Evolutionary conservation across 176 grass and related monocot species (phyloP), one percentile per base, ranked within the genome.

Genomic region (Luzula sylvatica): DNA sequence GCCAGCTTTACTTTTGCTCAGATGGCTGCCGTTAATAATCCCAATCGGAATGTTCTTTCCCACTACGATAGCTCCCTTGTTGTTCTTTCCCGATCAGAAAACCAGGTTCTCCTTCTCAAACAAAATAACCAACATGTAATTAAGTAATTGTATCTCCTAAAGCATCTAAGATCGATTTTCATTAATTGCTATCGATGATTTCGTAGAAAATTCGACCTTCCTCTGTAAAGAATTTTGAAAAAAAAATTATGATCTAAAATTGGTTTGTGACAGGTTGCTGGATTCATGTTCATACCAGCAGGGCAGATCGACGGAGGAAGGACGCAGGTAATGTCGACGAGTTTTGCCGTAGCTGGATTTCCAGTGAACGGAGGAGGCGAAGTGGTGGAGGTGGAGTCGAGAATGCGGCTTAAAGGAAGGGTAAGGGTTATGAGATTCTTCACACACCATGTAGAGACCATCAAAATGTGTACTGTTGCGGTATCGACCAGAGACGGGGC

Each of bases 51-150:
- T 20, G 66, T 77, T 25, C 72, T 94, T 45, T 71, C 79, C 43
- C 88, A 94, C 69, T 94, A 80, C 56, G 88, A 94, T 72, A 87
- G 88, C 75, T 83, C 78, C 1, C 83, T 94, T 63, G 75, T 71
- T 67, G 71, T 94, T 74, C 82, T 70, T 54, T 94, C 75, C 58
- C 26, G 59, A 12, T 39, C 66, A 28, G 42, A 56, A 23, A 69
- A 69, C 15, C 66, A 69, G 50, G 66, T 69, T 35, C 30, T 9
- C 9, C 30, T 35, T 35, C 8, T 35, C 30, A 1, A 35, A 35
- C 66, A 46, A 7, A 57, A 26, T 46, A 15, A 42, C 9, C 30
- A 35, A 35, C 9, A 7, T 35, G 0, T 35, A 0, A 35, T 46
- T 42, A 2, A 7, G 8, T 32, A n/a, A 26, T 54, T 13, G 3